phyloP scores from a whole-genome alignment of 495 filamentous ascomycete genomes.

The Neurospora pannonica region DNA sequence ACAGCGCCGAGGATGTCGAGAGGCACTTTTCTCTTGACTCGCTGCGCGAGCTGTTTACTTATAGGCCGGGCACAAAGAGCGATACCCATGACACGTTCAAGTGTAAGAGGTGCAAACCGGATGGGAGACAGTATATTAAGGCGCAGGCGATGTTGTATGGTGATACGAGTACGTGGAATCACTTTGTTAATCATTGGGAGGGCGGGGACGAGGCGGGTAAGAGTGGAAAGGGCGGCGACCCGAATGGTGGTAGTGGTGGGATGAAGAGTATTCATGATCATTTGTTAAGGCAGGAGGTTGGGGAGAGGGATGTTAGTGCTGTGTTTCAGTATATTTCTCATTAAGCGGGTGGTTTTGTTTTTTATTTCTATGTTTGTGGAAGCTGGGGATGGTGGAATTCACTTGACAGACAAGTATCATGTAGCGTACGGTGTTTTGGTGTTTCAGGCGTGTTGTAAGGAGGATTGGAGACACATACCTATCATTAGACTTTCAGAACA shows the following conservation, averaged over 20 bases:
- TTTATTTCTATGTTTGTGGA: neutral
- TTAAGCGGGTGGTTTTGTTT: conserved; percentile 8
- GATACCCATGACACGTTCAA: conserved; percentile 99
- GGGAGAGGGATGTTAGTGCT: conserved; percentile 72
- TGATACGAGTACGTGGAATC: conserved; percentile 98
- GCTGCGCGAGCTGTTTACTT: conserved; percentile 87
- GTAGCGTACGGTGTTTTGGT: neutral
- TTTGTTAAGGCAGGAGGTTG: conserved; percentile 77
- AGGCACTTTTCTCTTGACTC: conserved; percentile 88
- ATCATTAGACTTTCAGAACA: neutral
- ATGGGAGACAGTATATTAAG: conserved; percentile 78
- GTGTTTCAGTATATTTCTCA: conserved; percentile 99
- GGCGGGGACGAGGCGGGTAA: neutral
- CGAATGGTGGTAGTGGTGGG: conserved; percentile 17
- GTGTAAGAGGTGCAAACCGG: conserved; percentile 87
- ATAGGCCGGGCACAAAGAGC: conserved; percentile 69
- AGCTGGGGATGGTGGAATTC: neutral
- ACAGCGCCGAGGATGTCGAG: conserved; percentile 93
- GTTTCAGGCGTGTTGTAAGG: neutral
- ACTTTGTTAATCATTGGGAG: conserved; percentile 63
- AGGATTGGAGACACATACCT: neutral
- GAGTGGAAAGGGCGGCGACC: neutral
- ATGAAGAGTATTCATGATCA: conserved; percentile 82
- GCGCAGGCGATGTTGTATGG: conserved; percentile 92
- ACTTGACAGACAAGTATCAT: neutral